Base-by-base conservation (phyloP, 139 green algal genomes). In the Dunaliella sp. region DNA sequence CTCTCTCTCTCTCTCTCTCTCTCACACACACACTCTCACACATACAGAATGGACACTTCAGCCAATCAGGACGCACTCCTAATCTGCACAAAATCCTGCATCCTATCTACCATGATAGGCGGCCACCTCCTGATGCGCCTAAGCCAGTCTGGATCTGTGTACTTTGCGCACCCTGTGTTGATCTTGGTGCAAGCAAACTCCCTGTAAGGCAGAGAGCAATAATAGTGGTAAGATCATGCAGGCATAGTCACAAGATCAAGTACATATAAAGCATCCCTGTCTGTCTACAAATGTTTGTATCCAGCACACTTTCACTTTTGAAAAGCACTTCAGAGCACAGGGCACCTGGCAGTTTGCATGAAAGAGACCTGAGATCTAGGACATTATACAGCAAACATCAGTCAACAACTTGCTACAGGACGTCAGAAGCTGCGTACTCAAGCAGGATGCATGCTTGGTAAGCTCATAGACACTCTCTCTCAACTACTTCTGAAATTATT, bases 91-190 rank as follows among this genome's bases (percentile, higher is more conserved):
- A 90, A 90, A 38, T 86, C 85, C 25, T 84, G 1, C 92, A 95
- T 90, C 34, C 72, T 65, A 1, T 72, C 65, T 84, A n/a, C 88
- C 94, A 97, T 97, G 38, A 88, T 35, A 0, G 94, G 94, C 25
- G 94, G 94, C 94, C 93, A 95, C 37, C 94, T 88, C 3, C 94
- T 87, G n/a, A 98, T 94, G 26, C 86, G 77, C 0, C 1, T 0
- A 84, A 98, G 85, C 95, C 95, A 98, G 57, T 98, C 94, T 16
- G 36, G 1, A 81, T 98, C 95, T 57, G 16, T 65, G 78, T 97
- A 98, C 65, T 94, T 93, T 36, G 33, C 83, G 92, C 95, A 98
- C 0, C 95, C 95, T 0, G 94, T 88, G 76, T 88, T 84, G 31
- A 58, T 77, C 31, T 78, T 88, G 77, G 90, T 87, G 89, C 94